Conservation (phyloP, 306 rosid genomes). For the Medicago lupulina region DNA sequence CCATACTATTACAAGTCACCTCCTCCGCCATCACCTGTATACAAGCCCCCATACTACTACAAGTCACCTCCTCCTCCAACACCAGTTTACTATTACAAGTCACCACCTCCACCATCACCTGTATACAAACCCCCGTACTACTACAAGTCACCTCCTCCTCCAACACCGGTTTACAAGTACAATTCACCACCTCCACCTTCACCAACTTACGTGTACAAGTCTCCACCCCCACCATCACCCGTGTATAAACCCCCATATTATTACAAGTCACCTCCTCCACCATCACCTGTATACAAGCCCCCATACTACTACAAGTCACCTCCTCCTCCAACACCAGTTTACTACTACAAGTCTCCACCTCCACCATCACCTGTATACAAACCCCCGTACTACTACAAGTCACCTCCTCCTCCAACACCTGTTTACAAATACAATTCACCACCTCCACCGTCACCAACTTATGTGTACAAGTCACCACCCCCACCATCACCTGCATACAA, state of each 20-base stretch:
- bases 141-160: slow-evolving; percentile 37
- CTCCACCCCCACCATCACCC: slow-evolving; percentile 43
- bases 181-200: neutral
- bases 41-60: slow-evolving; percentile 30
- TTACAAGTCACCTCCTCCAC: slow-evolving; percentile 52
- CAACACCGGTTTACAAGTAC: neutral
- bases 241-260: slow-evolving; percentile 40
- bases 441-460: slow-evolving; percentile 46
- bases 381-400: neutral
- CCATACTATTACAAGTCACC: slow-evolving; percentile 45
- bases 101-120: neutral
- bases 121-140: neutral
- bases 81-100: too few species aligned
- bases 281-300: slow-evolving; percentile 5
- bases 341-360: slow-evolving; percentile 49
- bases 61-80: slow-evolving; percentile 39
- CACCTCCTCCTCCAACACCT: neutral
- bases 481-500: slow-evolving; percentile 15
- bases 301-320: slow-evolving; percentile 2
- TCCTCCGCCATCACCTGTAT: slow-evolving; percentile 46
- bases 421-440: slow-evolving; percentile 36
- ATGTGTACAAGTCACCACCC: slow-evolving; percentile 30
- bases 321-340: neutral
- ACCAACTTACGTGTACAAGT: neutral
- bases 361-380: slow-evolving; percentile 48